These are phyloP conservation scores for Multifurca ochricompacta DNA, from an alignment of 768 basidiomycete genomes.

Conservation along the genomic window DNA sequence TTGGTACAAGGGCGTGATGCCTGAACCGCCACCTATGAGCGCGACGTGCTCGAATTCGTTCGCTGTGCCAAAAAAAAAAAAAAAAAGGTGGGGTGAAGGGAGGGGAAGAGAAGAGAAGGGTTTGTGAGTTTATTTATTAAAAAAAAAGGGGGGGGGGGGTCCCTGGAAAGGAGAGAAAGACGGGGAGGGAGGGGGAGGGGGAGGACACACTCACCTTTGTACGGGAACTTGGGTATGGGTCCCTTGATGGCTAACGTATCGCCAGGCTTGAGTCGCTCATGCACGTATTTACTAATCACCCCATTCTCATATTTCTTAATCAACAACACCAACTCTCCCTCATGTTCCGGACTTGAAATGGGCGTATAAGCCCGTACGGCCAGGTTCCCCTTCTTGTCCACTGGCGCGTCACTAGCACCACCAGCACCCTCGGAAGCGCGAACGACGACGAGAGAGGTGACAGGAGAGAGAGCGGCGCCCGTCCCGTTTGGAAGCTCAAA, in stretches of 20 bases:
- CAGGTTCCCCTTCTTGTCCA: conserved; percentile 78
- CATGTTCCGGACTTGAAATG: conserved; percentile 64
- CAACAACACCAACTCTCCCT: conserved; percentile 71
- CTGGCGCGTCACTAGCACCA: conserved; percentile 31
- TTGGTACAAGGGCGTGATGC: conserved; percentile 87
- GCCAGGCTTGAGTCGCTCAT: conserved; percentile 63
- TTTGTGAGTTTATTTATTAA: too few species aligned
- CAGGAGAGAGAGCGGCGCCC: conserved; percentile 67
- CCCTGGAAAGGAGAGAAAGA: too few species aligned
- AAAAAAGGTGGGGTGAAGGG: too few species aligned
- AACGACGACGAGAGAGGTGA: conserved; percentile 73
- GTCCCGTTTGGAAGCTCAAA: conserved; percentile 70
- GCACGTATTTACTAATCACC: conserved; percentile 78
- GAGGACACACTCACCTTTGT: conserved; percentile 48
- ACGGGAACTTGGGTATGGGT: conserved; percentile 81
- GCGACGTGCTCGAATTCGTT: conserved; percentile 83
- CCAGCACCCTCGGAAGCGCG: conserved; percentile 57
- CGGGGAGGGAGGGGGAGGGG: neutral
- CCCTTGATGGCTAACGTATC: conserved; percentile 84
- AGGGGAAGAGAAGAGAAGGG: too few species aligned
- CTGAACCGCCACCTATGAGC: conserved; percentile 88
- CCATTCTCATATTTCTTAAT: conserved; percentile 83
- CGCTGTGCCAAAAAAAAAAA: too few species aligned
- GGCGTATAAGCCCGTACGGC: conserved; percentile 92
- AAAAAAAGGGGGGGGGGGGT: too few species aligned